A percentile compares a stretch with the other conserved stretches of the same genome.
These are phyloP conservation scores for Candida berthetii DNA, from an alignment of 805 yeast species.

Conservation along the genomic window DNA sequence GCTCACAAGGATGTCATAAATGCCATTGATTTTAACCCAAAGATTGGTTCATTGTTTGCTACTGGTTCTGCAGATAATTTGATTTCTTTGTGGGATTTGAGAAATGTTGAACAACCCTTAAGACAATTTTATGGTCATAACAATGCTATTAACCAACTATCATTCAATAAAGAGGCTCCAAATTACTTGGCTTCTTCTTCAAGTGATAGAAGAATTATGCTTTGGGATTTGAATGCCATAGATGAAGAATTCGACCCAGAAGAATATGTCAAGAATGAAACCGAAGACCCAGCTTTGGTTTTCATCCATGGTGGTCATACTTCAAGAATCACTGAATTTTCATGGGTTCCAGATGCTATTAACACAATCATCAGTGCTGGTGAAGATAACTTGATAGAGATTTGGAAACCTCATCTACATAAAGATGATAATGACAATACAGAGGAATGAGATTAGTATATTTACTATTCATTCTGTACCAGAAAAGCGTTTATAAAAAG, in stretches of 20 bases:
- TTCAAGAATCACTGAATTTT: constrained; percentile 57
- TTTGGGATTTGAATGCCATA: constrained; percentile 68
- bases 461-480: no score
- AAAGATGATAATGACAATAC: constrained; percentile 34
- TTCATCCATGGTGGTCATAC: constrained; percentile 90
- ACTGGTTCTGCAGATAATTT: constrained; percentile 76
- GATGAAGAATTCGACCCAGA: constrained; percentile 49
- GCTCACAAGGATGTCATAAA: constrained; percentile 62
- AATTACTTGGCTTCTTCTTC: constrained; percentile 49
- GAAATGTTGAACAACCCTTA: constrained; percentile 52
- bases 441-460: constrained; percentile 21
- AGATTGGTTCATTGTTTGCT: constrained; percentile 46
- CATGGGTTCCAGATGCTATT: constrained; percentile 56
- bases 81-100: constrained; percentile 70
- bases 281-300: constrained; percentile 68
- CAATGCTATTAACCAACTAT: constrained; percentile 46
- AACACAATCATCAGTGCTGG: constrained; percentile 62
- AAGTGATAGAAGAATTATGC: constrained; percentile 62
- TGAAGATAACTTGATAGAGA: constrained; percentile 69
- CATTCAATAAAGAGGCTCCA: constrained; percentile 45
- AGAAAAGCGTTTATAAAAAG: not conserved
- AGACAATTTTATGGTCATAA: constrained; percentile 66
- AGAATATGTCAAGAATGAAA: constrained; percentile 47
- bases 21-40: constrained; percentile 61
- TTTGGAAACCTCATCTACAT: constrained; percentile 50